These are phyloP conservation scores for Candida sithepensis DNA, from an alignment of 805 yeast genomes.

Conservation along the genomic window DNA sequence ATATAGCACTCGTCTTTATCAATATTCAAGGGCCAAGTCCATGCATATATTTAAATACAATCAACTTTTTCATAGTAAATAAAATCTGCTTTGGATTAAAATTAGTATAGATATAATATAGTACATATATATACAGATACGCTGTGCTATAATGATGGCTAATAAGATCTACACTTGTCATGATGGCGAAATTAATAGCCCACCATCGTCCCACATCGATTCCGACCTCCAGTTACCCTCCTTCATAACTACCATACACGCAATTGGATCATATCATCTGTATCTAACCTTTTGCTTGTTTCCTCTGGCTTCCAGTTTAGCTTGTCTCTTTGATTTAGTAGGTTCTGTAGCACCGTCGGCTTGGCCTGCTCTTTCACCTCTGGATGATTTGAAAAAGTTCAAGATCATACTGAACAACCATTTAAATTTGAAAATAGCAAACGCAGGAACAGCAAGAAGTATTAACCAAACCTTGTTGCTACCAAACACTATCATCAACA, in stretches of 20 bases:
- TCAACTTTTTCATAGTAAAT: too few species aligned
- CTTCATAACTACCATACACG: too few species aligned
- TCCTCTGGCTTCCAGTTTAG: slow-evolving; percentile 36
- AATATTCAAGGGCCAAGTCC: too few species aligned
- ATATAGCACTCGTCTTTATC: too few species aligned
- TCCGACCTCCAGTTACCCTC: too few species aligned
- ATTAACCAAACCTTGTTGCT: slow-evolving; percentile 58
- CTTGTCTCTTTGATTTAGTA: slow-evolving; percentile 34
- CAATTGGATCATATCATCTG: slow-evolving; percentile 1
- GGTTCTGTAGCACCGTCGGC: slow-evolving; percentile 8
- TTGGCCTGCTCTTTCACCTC: slow-evolving; percentile 3
- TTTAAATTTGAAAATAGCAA: slow-evolving; percentile 44
- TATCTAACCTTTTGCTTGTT: slow-evolving; percentile 20
- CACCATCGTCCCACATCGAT: too few species aligned
- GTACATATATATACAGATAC: neutral
- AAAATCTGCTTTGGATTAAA: too few species aligned
- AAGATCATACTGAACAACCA: slow-evolving; percentile 32
- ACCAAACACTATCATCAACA: slow-evolving; percentile 53
- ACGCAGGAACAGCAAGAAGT: slow-evolving; percentile 49
- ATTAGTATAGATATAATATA: too few species aligned
- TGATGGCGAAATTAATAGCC: too few species aligned
- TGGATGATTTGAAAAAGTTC: slow-evolving; percentile 16
- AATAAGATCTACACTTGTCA: too few species aligned
- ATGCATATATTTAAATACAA: too few species aligned
- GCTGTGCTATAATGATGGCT: too few species aligned